These are phyloP conservation scores for Scutellaria galericulata DNA, from an alignment of 257 asterid species.

Conservation along the genomic window DNA sequence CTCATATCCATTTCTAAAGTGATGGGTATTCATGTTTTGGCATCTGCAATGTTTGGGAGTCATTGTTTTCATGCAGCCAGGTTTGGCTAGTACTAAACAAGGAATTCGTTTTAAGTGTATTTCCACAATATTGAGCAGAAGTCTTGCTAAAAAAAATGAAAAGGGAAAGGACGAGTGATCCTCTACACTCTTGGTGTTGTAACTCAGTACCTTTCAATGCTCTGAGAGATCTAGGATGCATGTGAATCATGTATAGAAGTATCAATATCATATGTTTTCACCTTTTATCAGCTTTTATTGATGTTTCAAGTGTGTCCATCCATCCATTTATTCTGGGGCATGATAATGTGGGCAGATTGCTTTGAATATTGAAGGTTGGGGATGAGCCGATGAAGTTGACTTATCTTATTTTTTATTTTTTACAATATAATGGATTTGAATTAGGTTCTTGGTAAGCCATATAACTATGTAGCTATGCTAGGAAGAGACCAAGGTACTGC, in stretches of 20 bases:
- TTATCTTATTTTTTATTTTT: not conserved
- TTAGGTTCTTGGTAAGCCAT: not conserved
- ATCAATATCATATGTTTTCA: no score
- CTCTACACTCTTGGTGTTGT: not conserved
- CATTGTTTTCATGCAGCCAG: not conserved
- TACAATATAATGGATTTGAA: not conserved
- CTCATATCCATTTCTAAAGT: not conserved
- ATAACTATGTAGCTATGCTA: not conserved
- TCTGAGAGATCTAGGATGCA: not conserved
- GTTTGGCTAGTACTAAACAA: not conserved
- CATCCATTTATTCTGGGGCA: not conserved
- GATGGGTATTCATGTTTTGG: slow-evolving; percentile 6
- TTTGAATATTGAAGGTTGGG: not conserved
- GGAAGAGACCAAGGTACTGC: slow-evolving; percentile 9
- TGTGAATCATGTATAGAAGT: not conserved
- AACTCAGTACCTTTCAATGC: not conserved
- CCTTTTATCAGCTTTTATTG: not conserved
- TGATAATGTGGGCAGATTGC: not conserved
- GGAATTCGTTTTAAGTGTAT: not conserved
- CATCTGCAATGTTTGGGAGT: slow-evolving; percentile 6
- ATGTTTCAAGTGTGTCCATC: not conserved
- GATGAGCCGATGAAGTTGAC: not conserved
- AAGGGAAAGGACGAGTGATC: not conserved
- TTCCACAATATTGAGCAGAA: not conserved
- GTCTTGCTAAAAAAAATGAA: not conserved